phyloP scores from a whole-genome alignment of 768 basidiomycete genomes.

The Tylopilus balloui region DNA sequence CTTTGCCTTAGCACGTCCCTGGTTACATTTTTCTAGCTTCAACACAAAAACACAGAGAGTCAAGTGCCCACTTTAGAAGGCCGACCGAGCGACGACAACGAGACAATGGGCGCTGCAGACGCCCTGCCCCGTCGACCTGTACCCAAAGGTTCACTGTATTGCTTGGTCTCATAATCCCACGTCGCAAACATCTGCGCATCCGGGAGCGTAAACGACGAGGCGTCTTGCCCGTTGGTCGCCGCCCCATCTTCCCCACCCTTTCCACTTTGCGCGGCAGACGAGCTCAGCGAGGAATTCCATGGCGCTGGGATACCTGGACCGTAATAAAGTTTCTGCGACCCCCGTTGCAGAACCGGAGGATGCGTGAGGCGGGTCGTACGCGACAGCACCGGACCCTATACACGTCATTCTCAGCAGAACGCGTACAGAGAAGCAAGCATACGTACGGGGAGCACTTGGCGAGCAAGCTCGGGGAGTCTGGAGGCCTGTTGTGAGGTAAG shows the following conservation, averaged over 20 bases:
- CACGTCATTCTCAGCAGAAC: constrained; percentile 2
- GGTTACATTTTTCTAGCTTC: too few species aligned
- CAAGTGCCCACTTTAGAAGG: constrained; percentile 23
- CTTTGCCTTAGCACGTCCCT: too few species aligned
- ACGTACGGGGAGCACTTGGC: constrained; percentile 64
- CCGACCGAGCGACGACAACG: constrained; percentile 18
- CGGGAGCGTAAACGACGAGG: constrained; percentile 34
- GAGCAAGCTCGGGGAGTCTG: constrained; percentile 62
- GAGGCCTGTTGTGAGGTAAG: constrained; percentile 61
- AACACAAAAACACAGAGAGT: not conserved
- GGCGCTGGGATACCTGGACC: constrained; percentile 40
- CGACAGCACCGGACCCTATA: constrained; percentile 50
- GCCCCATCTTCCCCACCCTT: constrained; percentile 25
- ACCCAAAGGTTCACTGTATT: constrained; percentile 35
- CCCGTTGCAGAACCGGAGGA: constrained; percentile 58
- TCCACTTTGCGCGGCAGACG: constrained; percentile 13
- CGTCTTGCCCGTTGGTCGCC: constrained; percentile 21
- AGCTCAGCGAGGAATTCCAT: constrained; percentile 38
- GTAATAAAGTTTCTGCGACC: constrained; percentile 37
- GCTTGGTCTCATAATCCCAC: constrained; percentile 47
- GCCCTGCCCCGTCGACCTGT: constrained; percentile 28
- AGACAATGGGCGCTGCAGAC: constrained; percentile 15
- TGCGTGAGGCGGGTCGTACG: constrained; percentile 63
- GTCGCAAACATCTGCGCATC: constrained; percentile 49
- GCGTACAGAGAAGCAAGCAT: not conserved